Evolutionary conservation across 176 grass and related monocot species (phyloP), one percentile per base, ranked within the genome.

Genomic region (Carex pumila): DNA sequence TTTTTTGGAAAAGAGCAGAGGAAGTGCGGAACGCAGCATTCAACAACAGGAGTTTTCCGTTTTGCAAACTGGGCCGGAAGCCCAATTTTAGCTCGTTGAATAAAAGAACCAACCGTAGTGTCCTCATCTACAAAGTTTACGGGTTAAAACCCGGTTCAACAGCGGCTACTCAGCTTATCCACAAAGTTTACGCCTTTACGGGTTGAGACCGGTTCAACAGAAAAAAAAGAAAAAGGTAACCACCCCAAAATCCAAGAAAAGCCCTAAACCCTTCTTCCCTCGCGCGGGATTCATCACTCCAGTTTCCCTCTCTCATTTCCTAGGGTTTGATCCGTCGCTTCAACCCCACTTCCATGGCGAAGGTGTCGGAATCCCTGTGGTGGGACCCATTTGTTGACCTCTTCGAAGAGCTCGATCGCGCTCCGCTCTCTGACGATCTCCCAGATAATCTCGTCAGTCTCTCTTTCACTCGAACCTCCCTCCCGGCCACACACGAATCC

Each of bases 381-480:
- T 98, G 95, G 95, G 95, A 93, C 31, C 76, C 92, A 18, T 98
- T 98, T 88, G 82, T 91, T 57, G 41, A 5, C 72, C 91, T 98
- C 82, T 88, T 87, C 82, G 92, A 92, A 72, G 95, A 98, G 53
- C 89, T 98, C 86, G 95, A 98, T 83, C 86, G 85, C 39, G 71
- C 82, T 39, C 74, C 94, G 11, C 62, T 75, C 59, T 68, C 85
- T 68, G 86, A 83, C 18, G 83, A 85, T 22, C 84, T 93, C 62
- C 84, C 92, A 14, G 82, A 87, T 12, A 62, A 83, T 53, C 91
- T 98, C 70, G 95, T 94, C 86, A 80, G 84, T 39, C 13, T 50
- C 52, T 7, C 32, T 3, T 25, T 12, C 12, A 31, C 32, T 2
- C 6, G 13, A 37, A 47, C 18, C 45, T 34, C 25, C 3, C 11